Base-by-base conservation (phyloP, 116 monocot genomes). In the Posidonia oceanica region DNA sequence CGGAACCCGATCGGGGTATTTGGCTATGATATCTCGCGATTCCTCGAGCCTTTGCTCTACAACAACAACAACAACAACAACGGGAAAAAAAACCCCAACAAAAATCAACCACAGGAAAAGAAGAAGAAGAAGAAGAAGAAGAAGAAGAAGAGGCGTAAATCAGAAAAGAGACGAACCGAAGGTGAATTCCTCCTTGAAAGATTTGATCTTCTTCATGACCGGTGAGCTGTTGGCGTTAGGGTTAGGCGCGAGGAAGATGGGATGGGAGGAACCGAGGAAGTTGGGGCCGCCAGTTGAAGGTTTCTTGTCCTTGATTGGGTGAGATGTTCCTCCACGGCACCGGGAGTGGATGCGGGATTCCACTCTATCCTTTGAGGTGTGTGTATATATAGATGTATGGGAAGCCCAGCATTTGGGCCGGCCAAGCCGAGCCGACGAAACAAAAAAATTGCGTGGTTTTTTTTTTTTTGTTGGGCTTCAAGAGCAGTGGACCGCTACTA, bases 101-200 rank as follows among this genome's bases (percentile, higher is more conserved):
- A 6, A 21, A 54, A 7, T 13, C 1, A 18, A 70, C 20, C 13
- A 44, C 2, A 4, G 6, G 0, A 48, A 48, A 18, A 36, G 39
- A 17, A 22, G 15, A 22, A 36, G 2, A 41, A 15, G 18, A 7
- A 3, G 2, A 22, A 14, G 20, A 14, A 52, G n/a, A 18, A 11
- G 44, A 14, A 37, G 15, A 59, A 37, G n/a, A n/a, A n/a, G n/a
- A 29, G 29, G 29, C 29, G 29, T 29, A 1, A 29, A 29, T 29
- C 29, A 29, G 29, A 29, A 29, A 29, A 29, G 80, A 48, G 48
- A 48, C 83, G 71, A 67, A 87, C 87, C 87, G 40, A 87, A 70
- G 67, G 87, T 67, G 81, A 76, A 84, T 66, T 84, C 81, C 5
- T 87, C 81, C 79, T 83, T 87, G 84, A 87, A 87, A 60, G 76